Base-by-base conservation (phyloP, 2,329 filamentous ascomycete genomes). In the Geosmithia morbida region DNA sequence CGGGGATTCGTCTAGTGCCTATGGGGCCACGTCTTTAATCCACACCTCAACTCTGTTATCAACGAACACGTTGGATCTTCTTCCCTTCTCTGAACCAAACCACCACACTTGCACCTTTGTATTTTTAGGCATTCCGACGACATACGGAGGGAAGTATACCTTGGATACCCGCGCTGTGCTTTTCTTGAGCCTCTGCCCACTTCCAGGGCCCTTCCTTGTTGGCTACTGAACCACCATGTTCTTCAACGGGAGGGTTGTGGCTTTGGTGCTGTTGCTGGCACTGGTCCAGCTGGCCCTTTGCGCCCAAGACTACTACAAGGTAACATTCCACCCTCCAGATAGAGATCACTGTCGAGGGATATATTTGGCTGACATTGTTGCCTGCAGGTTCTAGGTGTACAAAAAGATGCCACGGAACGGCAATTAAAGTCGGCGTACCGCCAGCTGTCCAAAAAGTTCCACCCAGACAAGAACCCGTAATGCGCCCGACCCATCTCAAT, bases 381-480 rank as follows among this genome's bases (percentile, higher is more conserved):
- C 14, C 14, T 7, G 20, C 46, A 94, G 80, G 68, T 95, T 49
- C 78, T 98, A 22, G 87, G 85, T 48, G 68, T 98, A 52, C 77
- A 83, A 58, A 87, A 79, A 58, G 72, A 82, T 50, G 90, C 90
- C 16, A 82, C 79, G 44, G 88, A 95, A 47, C 81, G 82, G 58
- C 84, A 97, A 57, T 83, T 98, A 61, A 98, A 98, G 66, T 85
- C 85, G 43, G 89, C 92, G 19, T 98, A 98, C 66, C 80, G 89
- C 50, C 82, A 80, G 50, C 73, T 98, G 11, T 94, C 86, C 70
- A 97, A 97, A 66, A 94, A 94, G 63, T 96, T 77, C 64, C 92
- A 98, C 61, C 92, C 92, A 3, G 92, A 98, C 66, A 98, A 98
- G 76, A 97, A 97, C 58, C 88, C 90, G 83, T 92, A 76, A 26